phyloP scores from a whole-genome alignment of 345 rosid genomes.

The Euphorbia tirucalli region DNA sequence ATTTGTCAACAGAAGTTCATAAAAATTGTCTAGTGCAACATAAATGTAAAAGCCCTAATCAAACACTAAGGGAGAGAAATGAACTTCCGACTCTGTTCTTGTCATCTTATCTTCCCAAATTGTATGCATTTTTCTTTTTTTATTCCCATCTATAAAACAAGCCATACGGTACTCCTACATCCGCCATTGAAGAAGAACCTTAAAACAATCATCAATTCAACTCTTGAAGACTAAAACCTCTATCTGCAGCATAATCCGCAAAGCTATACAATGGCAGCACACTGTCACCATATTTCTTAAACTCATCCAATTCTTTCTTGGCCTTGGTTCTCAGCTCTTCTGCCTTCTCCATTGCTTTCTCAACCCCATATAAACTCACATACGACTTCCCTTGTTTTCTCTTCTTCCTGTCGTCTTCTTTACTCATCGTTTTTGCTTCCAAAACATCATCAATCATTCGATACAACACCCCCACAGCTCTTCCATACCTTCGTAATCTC shows the following conservation, averaged over 20 bases:
- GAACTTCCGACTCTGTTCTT: no score
- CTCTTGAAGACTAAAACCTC: slow-evolving; percentile 41
- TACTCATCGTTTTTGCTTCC: slow-evolving; percentile 31
- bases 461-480: slow-evolving; percentile 85
- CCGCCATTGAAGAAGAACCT: no score
- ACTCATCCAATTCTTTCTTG: slow-evolving; percentile 57
- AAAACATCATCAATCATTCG: slow-evolving; percentile 70
- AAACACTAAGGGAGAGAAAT: no score
- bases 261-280: slow-evolving; percentile 76
- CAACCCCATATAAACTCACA: slow-evolving; percentile 50
- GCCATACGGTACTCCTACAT: no score
- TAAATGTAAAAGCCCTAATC: no score
- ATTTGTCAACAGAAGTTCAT: no score
- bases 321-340: slow-evolving; percentile 64
- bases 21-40: no score
- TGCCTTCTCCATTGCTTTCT: slow-evolving; percentile 64
- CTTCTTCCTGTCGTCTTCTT: slow-evolving; percentile 20
- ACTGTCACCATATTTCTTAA: slow-evolving; percentile 57
- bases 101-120: no score
- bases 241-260: slow-evolving; percentile 73
- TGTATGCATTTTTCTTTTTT: no score
- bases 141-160: no score
- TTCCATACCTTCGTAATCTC: slow-evolving; percentile 71
- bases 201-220: not conserved
- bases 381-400: slow-evolving; percentile 51